Evolutionary conservation across 1,284 basidiomycete genomes (phyloP).

Genomic region (Cutaneotrichosporon sp.): DNA sequence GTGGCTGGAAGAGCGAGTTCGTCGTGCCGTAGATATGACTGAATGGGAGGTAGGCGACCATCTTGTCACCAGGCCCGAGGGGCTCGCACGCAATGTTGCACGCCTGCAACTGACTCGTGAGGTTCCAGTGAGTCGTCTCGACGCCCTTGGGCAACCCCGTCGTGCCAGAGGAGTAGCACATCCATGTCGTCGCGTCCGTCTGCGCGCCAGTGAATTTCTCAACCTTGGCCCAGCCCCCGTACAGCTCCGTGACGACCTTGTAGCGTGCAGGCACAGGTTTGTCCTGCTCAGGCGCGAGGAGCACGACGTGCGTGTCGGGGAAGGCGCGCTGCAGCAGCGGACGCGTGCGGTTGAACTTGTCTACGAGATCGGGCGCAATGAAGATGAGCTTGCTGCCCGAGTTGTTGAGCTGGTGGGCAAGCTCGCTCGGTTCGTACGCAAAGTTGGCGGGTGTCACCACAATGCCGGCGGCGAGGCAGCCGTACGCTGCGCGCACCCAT

Average conservation of each 20-base stretch:
- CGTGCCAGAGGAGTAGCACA: slow-evolving; percentile 71
- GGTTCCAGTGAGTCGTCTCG: slow-evolving; percentile 65
- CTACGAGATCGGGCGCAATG: slow-evolving; percentile 59
- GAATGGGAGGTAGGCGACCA: slow-evolving; percentile 18
- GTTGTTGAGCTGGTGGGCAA: slow-evolving; percentile 55
- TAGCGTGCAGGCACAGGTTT: slow-evolving; percentile 13
- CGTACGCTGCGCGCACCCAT: slow-evolving; percentile 65
- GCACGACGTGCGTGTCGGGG: slow-evolving; percentile 32
- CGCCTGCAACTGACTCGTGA: slow-evolving; percentile 50
- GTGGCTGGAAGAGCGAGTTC: slow-evolving; percentile 61
- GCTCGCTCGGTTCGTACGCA: slow-evolving; percentile 41
- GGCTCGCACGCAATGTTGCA: neutral
- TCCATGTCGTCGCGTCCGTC: slow-evolving; percentile 22
- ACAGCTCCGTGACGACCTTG: slow-evolving; percentile 16
- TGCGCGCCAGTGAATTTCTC: slow-evolving; percentile 20
- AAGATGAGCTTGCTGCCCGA: slow-evolving; percentile 61
- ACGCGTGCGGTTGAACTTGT: slow-evolving; percentile 36
- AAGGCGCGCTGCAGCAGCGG: slow-evolving; percentile 19
- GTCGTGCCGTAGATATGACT: slow-evolving; percentile 20
- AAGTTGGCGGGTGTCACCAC: slow-evolving; percentile 45
- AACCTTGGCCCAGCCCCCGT: slow-evolving; percentile 11
- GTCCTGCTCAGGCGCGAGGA: slow-evolving; percentile 23
- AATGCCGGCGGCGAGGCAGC: slow-evolving; percentile 51
- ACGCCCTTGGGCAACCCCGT: slow-evolving; percentile 53
- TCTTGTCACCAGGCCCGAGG: slow-evolving; percentile 9